Base-by-base conservation (phyloP, 2,329 filamentous ascomycete species). In the Lizonia empirigonia region DNA sequence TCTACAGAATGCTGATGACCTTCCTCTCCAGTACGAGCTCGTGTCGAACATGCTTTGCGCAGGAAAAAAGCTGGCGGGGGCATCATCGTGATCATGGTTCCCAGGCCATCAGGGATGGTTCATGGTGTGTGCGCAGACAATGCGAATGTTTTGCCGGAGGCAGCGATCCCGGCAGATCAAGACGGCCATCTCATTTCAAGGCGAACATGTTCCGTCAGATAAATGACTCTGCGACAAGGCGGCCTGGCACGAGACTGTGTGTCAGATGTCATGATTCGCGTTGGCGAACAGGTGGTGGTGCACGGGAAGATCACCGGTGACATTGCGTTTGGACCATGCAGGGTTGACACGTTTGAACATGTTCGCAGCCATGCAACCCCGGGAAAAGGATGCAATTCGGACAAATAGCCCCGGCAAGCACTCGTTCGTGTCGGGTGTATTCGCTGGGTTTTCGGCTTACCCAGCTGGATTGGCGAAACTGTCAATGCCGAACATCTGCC, bases 201-300 rank as follows among this genome's bases (percentile, higher is more conserved):
- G 44, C 36, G 48, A 45, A 35, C 29, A 44, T 22, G 20, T 52
- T 16, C 41, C 22, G 42, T 44, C 32, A 38, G 18, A 47, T 22
- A 45, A 18, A 48, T 34, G 33, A 39, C 36, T 46, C 38, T 30
- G 41, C 30, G 32, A 44, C 41, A 33, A 47, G 48, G 50, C 37
- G 44, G 39, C 50, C 38, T 48, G 29, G 35, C 35, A 50, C 20
- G 30, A 34, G 23, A 16, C 18, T 23, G 39, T 50, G 47, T 44
- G 40, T 59, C 55, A 55, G 53, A 48, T 40, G 24, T 30, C 55
- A 56, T 54, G 55, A 57, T 55, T 54, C 50, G 42, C 39, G 42
- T 53, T 62, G 62, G 62, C 58, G 55, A 62, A 63, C 56, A 58
- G 52, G 56, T 58, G 58, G 56, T 58, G 58, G 51, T 53, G 53